A percentile compares a stretch with the other conserved stretches of the same genome.
Conservation (phyloP, 1,139 yeast species). For the Meyerozyma elateridarum region DNA sequence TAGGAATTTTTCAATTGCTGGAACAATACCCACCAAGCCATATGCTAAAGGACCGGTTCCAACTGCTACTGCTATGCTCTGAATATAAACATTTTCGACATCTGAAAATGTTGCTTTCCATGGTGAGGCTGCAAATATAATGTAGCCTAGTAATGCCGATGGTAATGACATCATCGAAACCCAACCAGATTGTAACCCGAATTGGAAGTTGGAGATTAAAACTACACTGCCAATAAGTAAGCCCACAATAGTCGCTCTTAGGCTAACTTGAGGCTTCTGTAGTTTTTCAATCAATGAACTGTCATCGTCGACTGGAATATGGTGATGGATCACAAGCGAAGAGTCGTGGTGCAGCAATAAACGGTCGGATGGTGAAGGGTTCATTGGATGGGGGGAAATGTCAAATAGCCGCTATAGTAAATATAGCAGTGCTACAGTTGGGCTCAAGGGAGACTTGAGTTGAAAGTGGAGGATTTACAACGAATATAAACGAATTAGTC, state of each 20-base stretch:
- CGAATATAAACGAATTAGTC: too few species aligned
- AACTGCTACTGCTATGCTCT: slow-evolving; percentile 90
- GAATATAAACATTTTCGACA: slow-evolving; percentile 89
- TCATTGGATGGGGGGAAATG: too few species aligned
- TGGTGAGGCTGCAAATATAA: slow-evolving; percentile 61
- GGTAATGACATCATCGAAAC: slow-evolving; percentile 99
- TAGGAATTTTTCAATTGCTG: slow-evolving; percentile 88
- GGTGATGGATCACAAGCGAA: too few species aligned
- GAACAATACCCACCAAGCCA: slow-evolving; percentile 94
- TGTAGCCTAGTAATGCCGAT: slow-evolving; percentile 82
- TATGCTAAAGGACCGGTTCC: slow-evolving; percentile 97
- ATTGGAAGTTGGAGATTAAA: slow-evolving; percentile 84
- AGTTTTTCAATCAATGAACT: slow-evolving; percentile 24
- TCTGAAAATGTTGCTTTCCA: slow-evolving; percentile 60
- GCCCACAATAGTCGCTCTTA: slow-evolving; percentile 70
- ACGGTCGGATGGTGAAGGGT: too few species aligned
- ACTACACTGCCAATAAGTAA: slow-evolving; percentile 75
- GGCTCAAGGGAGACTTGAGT: too few species aligned
- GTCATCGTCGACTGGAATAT: not conserved
- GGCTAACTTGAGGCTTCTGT: slow-evolving; percentile 57
- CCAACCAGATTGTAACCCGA: slow-evolving; percentile 98
- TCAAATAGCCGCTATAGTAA: too few species aligned
- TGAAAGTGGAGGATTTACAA: too few species aligned
- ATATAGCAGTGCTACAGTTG: too few species aligned
- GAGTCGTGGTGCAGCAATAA: too few species aligned